phyloP scores from a whole-genome alignment of 306 rosid species.

The Ziziphus jujuba region DNA sequence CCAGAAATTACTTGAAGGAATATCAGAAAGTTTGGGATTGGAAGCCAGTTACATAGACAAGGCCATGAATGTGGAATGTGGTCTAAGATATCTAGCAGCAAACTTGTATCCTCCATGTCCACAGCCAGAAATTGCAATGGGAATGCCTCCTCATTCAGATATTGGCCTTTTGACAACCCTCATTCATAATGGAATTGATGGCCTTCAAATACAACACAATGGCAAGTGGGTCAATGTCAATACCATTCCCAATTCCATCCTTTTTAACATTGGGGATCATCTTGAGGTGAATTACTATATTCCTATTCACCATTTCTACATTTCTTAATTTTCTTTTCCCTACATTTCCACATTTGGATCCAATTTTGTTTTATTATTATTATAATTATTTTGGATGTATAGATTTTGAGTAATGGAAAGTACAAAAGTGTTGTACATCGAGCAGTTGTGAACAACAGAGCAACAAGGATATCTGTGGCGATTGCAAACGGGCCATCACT shows the following conservation, averaged over 20 bases:
- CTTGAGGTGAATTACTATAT: conserved; percentile 44
- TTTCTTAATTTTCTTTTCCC: not conserved
- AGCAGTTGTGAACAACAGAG: conserved; percentile 19
- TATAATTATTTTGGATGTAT: not conserved
- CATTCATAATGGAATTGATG: conserved; percentile 52
- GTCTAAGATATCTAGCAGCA: conserved; percentile 41
- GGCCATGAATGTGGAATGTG: conserved; percentile 39
- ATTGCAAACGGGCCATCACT: conserved; percentile 23
- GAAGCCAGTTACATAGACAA: conserved; percentile 30
- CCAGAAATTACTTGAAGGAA: conserved; percentile 45
- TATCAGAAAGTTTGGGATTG: conserved; percentile 58
- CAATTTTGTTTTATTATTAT: not conserved
- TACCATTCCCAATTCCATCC: conserved; percentile 45
- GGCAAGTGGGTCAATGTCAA: conserved; percentile 57
- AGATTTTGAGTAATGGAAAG: conserved; percentile 39
- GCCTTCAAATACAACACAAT: conserved; percentile 62
- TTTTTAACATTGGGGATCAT: conserved; percentile 58
- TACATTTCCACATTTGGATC: not conserved
- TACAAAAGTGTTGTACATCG: conserved; percentile 28
- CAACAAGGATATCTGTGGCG: conserved; percentile 25
- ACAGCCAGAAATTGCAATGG: conserved; percentile 60
- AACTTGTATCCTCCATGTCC: conserved; percentile 74
- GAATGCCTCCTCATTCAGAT: conserved; percentile 75
- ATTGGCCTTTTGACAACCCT: conserved; percentile 57
- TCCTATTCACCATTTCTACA: not conserved